Conservation (phyloP, 192 early-diverging fungal genomes). For the Chytriomyces hyalinus region DNA sequence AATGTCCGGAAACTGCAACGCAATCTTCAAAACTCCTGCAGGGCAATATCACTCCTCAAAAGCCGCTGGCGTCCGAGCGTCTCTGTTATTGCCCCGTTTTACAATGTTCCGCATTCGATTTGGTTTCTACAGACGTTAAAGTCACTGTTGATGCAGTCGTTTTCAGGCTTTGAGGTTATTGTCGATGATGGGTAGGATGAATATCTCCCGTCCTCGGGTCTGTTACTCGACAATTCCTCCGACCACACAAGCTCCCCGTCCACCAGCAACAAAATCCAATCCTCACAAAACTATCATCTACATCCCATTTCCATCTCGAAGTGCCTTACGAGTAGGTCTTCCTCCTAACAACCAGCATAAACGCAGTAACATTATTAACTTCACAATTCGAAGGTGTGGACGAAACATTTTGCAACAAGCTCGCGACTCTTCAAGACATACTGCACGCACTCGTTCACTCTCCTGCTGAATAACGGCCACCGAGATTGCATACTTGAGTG, state of each 20-base stretch:
- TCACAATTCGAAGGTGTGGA: too few species aligned
- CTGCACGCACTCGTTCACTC: too few species aligned
- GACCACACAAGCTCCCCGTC: too few species aligned
- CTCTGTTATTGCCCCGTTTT: slow-evolving; percentile 46
- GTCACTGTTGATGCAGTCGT: slow-evolving; percentile 24
- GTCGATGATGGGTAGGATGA: slow-evolving; percentile 42
- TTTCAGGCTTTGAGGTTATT: slow-evolving; percentile 46
- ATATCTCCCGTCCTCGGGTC: background rate
- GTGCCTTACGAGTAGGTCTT: too few species aligned
- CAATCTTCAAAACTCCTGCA: background rate
- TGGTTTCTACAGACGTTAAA: slow-evolving; percentile 42
- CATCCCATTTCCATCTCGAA: too few species aligned
- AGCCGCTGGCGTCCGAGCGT: slow-evolving; percentile 37
- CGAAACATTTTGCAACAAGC: background rate
- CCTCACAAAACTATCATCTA: too few species aligned
- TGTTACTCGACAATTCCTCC: too few species aligned
- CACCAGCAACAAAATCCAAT: too few species aligned
- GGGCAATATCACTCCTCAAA: slow-evolving; percentile 13
- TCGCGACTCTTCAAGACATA: background rate
- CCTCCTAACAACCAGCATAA: too few species aligned
- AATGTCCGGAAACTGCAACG: background rate
- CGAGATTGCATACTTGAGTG: too few species aligned
- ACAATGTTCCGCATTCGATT: slow-evolving; percentile 26
- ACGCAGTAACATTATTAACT: too few species aligned
- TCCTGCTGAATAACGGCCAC: too few species aligned